Base-by-base conservation (phyloP, 2,329 filamentous ascomycete genomes). In the Aspergillus neoniger region DNA sequence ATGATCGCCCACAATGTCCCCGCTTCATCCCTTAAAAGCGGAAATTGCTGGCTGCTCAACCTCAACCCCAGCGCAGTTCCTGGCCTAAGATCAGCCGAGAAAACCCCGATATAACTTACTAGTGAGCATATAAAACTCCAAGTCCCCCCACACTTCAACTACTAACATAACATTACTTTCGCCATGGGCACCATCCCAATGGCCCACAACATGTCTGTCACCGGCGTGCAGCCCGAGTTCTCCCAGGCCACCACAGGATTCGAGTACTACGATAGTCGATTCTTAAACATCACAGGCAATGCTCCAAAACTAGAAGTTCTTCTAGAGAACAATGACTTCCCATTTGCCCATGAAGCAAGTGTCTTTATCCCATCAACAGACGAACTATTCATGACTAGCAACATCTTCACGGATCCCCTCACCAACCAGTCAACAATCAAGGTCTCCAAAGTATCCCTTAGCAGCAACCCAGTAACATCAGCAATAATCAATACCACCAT, bases 271-370 rank as follows among this genome's bases (percentile, higher is more conserved):
- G 59, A 69, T 54, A 50, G 61, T 7, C 58, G 51, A 21, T 74
- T 73, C 54, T 47, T 58, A 6, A 58, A 72, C 57, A 70, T 81
- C 19, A 73, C 78, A 38, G 79, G 80, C 4, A 38, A 61, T 0
- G 59, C 67, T 2, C 77, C 79, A 5, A 69, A 63, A 10, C 61
- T 81, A 1, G 71, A 79, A 12, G 61, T 80, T 2, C 64, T 82
- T 2, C 65, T 74, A 25, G 73, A 80, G 60, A 75, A 77, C 52
- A 64, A 70, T 32, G 65, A 69, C 3, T 77, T 80, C 36, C 78
- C 81, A 0, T 83, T 83, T 59, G 81, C 81, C 1, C 82, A 84
- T 63, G 82, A 84, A 69, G 82, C 81, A 0, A 70, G 76, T 15
- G 69, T 79, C 41, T 80, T 74, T 63, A 70, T 78, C 28, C 69